Base-by-base conservation (phyloP, 345 rosid genomes). In the Eucalyptus curtisii region DNA sequence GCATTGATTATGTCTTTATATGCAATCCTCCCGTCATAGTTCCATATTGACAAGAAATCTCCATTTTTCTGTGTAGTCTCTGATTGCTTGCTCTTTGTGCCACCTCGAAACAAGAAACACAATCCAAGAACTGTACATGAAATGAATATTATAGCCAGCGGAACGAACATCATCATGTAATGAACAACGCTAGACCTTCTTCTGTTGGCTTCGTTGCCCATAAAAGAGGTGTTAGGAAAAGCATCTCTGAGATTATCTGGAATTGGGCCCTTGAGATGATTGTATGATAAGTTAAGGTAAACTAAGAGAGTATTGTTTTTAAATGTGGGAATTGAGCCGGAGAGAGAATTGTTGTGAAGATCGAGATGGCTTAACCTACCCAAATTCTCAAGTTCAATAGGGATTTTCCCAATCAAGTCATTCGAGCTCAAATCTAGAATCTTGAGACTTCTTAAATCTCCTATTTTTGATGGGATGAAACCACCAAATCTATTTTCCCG, bases 1-100 rank as follows among this genome's bases (percentile, higher is more conserved):
- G 89, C 90, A 44, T 81, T 71, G 3, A 89, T 50, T 52, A 93
- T 89, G 71, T 89, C 88, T 48, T 79, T 79, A 55, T 86, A 89
- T 45, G 48, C 86, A n/a, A 91, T 22, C 49, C 89, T 92, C n/a
- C 92, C 92, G 10, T 91, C 88, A 49, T 89, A 88, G 31, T 79
- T 57, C 87, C 89, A 89, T 52, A 80, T 24, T 20, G 86, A 52
- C 12, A 87, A 47, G 31, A 80, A 13, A 71, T 76, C 42, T 15
- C 89, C 87, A 76, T 33, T 87, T 7, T 45, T 68, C 13, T 68
- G 0, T 33, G 0, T 30, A 8, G 27, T 64, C 24, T 44, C 7
- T 20, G 0, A 0, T 25, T 44, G 79, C 10, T 7, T 1, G 5
- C 81, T 61, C 37, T 64, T 87, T 31, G 61, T 24, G 3, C 48